phyloP scores from a whole-genome alignment of 2,329 filamentous ascomycete genomes.

The Lojkania enalia region DNA sequence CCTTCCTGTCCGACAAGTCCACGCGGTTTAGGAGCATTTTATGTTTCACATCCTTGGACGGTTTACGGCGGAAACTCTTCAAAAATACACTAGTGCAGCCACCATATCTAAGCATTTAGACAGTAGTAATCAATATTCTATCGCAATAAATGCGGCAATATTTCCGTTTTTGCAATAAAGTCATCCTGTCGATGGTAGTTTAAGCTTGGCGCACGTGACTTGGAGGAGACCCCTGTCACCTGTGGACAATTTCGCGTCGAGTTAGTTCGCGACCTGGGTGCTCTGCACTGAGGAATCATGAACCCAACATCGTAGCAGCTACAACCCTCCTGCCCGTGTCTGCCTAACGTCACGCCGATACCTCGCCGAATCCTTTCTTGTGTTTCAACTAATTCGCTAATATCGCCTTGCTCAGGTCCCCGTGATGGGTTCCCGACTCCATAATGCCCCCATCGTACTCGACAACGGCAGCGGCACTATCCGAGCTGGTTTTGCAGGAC shows the following conservation, averaged over 20 bases:
- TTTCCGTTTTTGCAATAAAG: no score
- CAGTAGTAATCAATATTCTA: no score
- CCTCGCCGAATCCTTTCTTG: not conserved
- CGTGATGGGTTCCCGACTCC: conserved; percentile 70
- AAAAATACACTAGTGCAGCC: no score
- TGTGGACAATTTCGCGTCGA: not conserved
- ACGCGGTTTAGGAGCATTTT: no score
- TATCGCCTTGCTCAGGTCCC: conserved; percentile 8
- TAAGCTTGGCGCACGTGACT: not conserved
- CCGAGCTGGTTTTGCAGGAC: conserved; percentile 92
- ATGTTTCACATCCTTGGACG: no score
- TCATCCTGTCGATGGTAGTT: not conserved
- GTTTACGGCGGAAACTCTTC: no score
- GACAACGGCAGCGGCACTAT: conserved; percentile 99
- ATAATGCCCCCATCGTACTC: conserved; percentile 97
- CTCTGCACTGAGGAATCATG: not conserved
- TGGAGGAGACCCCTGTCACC: not conserved
- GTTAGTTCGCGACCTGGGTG: conserved; percentile 1
- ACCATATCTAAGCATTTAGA: no score
- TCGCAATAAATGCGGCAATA: no score
- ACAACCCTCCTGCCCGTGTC: not conserved
- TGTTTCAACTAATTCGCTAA: not conserved
- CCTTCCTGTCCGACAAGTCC: no score
- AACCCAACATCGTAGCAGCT: not conserved
- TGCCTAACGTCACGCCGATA: no score